A percentile compares a stretch with the other conserved stretches of the same genome.
These are phyloP conservation scores for Pythium grandisporangium DNA, from an alignment of 352 stramenopile genomes.

Conservation along the genomic window DNA sequence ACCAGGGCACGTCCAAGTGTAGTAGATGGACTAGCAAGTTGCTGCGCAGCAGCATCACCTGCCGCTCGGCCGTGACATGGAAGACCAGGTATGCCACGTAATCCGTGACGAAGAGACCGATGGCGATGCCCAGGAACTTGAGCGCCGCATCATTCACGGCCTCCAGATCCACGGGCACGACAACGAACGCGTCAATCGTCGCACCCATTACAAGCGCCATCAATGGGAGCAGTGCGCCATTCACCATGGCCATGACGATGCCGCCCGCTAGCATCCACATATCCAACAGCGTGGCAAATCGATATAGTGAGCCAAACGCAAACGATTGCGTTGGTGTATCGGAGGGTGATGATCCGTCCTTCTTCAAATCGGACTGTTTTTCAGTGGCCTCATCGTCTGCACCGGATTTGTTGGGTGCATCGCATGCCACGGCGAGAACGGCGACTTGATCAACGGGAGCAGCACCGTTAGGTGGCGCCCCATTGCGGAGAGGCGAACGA, in stretches of 20 bases:
- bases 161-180: neutral
- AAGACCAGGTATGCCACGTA: neutral
- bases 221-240: neutral
- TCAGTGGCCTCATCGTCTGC: too few species aligned
- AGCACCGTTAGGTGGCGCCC: too few species aligned
- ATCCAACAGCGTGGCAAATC: neutral
- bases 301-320: neutral
- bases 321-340: neutral
- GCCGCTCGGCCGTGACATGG: neutral
- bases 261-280: neutral
- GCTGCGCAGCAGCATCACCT: neutral
- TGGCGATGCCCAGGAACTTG: neutral
- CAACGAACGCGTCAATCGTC: neutral
- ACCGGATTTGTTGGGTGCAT: too few species aligned
- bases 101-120: neutral
- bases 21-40: constrained; percentile 1
- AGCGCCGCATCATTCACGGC: neutral
- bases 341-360: too few species aligned
- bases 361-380: too few species aligned
- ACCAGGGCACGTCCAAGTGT: constrained; percentile 3
- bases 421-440: too few species aligned
- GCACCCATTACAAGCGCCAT: neutral
- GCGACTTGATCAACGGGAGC: too few species aligned
- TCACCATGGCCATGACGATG: neutral
- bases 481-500: too few species aligned